Evolutionary conservation across 2,329 filamentous ascomycete genomes (phyloP).

Genomic region (Aspergillus luchuensis): DNA sequence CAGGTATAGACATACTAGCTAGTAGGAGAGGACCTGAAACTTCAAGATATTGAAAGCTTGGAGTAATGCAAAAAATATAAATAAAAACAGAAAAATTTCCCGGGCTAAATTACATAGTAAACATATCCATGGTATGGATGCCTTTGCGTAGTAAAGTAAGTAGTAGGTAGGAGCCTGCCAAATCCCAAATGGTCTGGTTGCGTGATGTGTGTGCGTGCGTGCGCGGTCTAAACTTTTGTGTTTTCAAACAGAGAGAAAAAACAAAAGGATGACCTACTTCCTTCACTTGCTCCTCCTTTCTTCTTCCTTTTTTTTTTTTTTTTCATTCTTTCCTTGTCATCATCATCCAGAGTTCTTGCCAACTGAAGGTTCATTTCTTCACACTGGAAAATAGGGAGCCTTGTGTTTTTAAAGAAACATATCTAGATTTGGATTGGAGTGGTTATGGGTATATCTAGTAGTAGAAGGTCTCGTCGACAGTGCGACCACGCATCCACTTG

Average conservation of each 20-base stretch:
- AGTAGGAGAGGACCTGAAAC: not conserved
- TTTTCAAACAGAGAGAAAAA: not conserved
- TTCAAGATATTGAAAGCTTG: not conserved
- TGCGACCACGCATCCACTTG: slow-evolving; percentile 81
- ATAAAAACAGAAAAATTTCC: slow-evolving; percentile 20
- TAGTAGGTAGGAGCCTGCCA: slow-evolving; percentile 14
- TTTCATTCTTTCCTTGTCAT: slow-evolving; percentile 1
- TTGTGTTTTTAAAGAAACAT: not conserved
- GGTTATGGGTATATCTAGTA: slow-evolving; percentile 48
- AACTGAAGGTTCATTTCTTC: no score
- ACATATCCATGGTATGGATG: slow-evolving; percentile 30
- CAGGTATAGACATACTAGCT: not conserved
- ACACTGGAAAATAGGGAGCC: no score
- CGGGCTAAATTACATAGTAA: slow-evolving; percentile 44
- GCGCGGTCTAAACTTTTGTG: not conserved
- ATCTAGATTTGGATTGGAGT: not conserved
- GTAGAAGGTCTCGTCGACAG: slow-evolving; percentile 90
- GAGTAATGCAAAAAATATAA: not conserved
- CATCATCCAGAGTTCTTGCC: no score
- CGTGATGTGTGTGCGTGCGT: not conserved
- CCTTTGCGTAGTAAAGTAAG: slow-evolving; percentile 7
- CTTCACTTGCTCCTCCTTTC: not conserved
- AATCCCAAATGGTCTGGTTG: slow-evolving; percentile 14
- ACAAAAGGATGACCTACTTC: not conserved
- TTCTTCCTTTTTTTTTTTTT: slow-evolving; percentile 4